phyloP scores from a whole-genome alignment of 2,329 filamentous ascomycete species.

The Epichloe uncinata region DNA sequence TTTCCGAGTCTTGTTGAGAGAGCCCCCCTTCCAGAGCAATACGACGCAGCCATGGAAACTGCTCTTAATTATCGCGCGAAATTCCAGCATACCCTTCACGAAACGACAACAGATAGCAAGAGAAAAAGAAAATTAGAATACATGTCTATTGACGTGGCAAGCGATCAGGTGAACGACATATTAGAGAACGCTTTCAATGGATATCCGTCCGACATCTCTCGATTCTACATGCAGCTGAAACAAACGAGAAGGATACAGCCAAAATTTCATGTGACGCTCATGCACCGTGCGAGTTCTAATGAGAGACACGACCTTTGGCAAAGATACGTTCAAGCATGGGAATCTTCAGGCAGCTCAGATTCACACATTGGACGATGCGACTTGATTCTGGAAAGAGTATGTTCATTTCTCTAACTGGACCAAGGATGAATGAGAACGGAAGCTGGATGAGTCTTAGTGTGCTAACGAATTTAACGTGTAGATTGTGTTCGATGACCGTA shows the following conservation, averaged over 20 bases:
- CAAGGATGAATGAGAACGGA: background rate
- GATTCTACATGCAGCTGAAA: conserved; percentile 64
- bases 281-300: conserved; percentile 57
- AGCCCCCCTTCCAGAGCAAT: conserved; percentile 56
- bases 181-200: conserved; percentile 59
- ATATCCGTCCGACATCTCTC: conserved; percentile 27
- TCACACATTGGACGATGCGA: conserved; percentile 46
- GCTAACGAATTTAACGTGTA: conserved; percentile 10
- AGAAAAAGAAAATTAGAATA: conserved; percentile 43
- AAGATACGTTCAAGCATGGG: conserved; percentile 50
- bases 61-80: conserved; percentile 68
- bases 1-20: conserved; percentile 66
- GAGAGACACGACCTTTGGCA: conserved; percentile 62
- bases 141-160: conserved; percentile 36
- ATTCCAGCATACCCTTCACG: conserved; percentile 61
- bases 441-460: background rate
- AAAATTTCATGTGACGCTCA: conserved; percentile 88
- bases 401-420: conserved; percentile 7
- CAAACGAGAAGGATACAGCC: conserved; percentile 61
- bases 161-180: conserved; percentile 31
- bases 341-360: conserved; percentile 18
- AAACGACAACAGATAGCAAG: conserved; percentile 15
- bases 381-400: conserved; percentile 47
- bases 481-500: conserved; percentile 69
- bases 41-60: conserved; percentile 65